phyloP scores from a whole-genome alignment of 2,329 filamentous ascomycete species.

The Cladosporium austrohemisphaericum region DNA sequence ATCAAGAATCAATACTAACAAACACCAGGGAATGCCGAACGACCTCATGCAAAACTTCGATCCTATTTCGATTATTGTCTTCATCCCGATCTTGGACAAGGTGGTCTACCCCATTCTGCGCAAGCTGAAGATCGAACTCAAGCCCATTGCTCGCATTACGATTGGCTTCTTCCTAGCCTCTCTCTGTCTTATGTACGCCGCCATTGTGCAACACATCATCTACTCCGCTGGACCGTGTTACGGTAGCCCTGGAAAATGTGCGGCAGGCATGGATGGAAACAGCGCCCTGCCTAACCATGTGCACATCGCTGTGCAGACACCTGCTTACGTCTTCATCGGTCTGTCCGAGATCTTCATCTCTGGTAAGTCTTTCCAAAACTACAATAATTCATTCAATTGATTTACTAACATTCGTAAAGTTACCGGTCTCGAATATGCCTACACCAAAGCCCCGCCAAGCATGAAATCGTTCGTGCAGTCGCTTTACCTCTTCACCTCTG shows the following conservation, averaged over 20 bases:
- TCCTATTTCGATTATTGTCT: slow-evolving; percentile 42
- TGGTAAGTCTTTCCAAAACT: slow-evolving; percentile 4
- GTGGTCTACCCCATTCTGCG: slow-evolving; percentile 46
- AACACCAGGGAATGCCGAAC: slow-evolving; percentile 45
- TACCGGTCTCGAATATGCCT: slow-evolving; percentile 47
- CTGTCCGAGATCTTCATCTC: slow-evolving; percentile 44
- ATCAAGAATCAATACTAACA: too few species aligned
- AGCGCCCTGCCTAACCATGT: slow-evolving; percentile 38
- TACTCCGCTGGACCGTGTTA: slow-evolving; percentile 54
- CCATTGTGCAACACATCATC: slow-evolving; percentile 54
- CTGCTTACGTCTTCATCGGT: slow-evolving; percentile 45
- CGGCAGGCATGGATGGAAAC: slow-evolving; percentile 32
- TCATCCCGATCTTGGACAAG: slow-evolving; percentile 45
- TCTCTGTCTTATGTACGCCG: slow-evolving; percentile 53
- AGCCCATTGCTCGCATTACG: slow-evolving; percentile 53
- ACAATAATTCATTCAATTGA: not conserved
- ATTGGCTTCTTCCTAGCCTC: slow-evolving; percentile 52
- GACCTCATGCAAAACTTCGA: slow-evolving; percentile 50
- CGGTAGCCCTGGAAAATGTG: slow-evolving; percentile 33
- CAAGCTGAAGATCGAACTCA: slow-evolving; percentile 38
- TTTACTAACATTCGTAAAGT: slow-evolving; percentile 27
- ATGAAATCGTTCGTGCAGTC: slow-evolving; percentile 49
- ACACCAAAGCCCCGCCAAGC: slow-evolving; percentile 43
- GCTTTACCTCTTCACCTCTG: slow-evolving; percentile 51
- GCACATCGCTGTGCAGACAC: slow-evolving; percentile 44